Evolutionary conservation across 306 rosid genomes (phyloP).

Genomic region (Quercus cerris): DNA sequence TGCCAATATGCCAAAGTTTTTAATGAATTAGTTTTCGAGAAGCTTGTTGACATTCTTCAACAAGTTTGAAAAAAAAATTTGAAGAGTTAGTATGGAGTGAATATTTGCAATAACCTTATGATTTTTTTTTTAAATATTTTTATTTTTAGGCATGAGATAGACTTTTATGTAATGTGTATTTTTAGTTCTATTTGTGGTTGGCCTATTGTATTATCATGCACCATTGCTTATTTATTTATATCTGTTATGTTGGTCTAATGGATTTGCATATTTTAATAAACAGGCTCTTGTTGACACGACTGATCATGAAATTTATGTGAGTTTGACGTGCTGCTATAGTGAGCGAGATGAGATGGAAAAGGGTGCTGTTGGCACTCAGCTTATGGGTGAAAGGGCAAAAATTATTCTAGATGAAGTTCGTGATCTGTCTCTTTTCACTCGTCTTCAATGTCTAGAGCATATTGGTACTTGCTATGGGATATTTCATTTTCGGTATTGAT

Average conservation of each 20-base stretch:
- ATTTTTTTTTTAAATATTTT: not conserved
- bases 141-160: not conserved
- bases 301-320: conserved; percentile 69
- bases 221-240: not conserved
- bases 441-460: conserved; percentile 64
- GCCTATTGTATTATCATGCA: not conserved
- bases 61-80: not conserved
- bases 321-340: conserved; percentile 65
- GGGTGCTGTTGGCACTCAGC: conserved; percentile 88
- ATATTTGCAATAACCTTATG: not conserved
- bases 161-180: not conserved
- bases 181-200: not conserved
- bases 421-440: conserved; percentile 57
- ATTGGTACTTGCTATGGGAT: conserved; percentile 52
- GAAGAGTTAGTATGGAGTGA: not conserved
- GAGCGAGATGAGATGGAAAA: conserved; percentile 59
- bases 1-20: not conserved
- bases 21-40: not conserved
- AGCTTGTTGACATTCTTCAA: not conserved
- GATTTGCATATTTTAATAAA: conserved; percentile 9
- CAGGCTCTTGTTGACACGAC: conserved; percentile 82
- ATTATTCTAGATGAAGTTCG: conserved; percentile 82
- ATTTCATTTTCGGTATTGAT: conserved; percentile 12
- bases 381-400: conserved; percentile 80
- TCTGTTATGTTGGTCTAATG: conserved; percentile 9